Evolutionary conservation across 208 protist species (phyloP).

Genomic region (Trypanosoma theileri): DNA sequence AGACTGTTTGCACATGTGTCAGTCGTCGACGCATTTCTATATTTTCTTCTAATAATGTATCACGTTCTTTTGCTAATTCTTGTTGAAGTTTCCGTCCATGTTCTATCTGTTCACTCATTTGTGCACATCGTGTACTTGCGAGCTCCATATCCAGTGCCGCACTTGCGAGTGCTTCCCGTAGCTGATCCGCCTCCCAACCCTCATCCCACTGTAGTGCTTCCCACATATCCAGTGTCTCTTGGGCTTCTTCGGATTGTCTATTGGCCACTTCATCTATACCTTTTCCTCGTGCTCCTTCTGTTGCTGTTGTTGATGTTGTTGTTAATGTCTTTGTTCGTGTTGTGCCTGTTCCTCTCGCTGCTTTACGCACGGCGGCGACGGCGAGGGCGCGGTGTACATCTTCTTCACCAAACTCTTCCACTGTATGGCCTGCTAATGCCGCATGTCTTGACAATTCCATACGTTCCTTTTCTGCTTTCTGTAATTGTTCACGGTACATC

Average conservation of each 20-base stretch:
- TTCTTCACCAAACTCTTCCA: conserved; percentile 60
- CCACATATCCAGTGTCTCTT: conserved; percentile 58
- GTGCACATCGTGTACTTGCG: conserved; percentile 66
- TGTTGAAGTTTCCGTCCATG: conserved; percentile 37
- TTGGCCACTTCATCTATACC: background rate
- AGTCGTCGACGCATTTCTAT: conserved; percentile 72
- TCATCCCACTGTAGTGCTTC: conserved; percentile 77
- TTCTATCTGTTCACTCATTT: conserved; percentile 66
- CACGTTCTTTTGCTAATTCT: conserved; percentile 58
- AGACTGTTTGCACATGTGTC: conserved; percentile 79
- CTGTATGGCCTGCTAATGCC: conserved; percentile 39
- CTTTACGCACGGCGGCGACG: conserved; percentile 57
- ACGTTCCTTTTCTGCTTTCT: conserved; percentile 55
- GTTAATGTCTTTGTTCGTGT: too few relatives aligned
- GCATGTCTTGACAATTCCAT: conserved; percentile 32
- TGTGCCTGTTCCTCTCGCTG: background rate
- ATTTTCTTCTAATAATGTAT: conserved; percentile 80
- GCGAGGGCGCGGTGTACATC: conserved; percentile 69
- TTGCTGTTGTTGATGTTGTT: background rate
- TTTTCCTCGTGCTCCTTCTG: too few relatives aligned
- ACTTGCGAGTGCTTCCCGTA: conserved; percentile 79
- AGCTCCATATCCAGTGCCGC: conserved; percentile 83
- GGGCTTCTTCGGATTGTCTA: conserved; percentile 20
- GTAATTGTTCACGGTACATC: conserved; percentile 54
- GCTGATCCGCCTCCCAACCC: conserved; percentile 66